Evolutionary conservation across 2,329 filamentous ascomycete genomes (phyloP), one percentile per base, ranked within the genome.

Genomic region (Microsporum canis): DNA sequence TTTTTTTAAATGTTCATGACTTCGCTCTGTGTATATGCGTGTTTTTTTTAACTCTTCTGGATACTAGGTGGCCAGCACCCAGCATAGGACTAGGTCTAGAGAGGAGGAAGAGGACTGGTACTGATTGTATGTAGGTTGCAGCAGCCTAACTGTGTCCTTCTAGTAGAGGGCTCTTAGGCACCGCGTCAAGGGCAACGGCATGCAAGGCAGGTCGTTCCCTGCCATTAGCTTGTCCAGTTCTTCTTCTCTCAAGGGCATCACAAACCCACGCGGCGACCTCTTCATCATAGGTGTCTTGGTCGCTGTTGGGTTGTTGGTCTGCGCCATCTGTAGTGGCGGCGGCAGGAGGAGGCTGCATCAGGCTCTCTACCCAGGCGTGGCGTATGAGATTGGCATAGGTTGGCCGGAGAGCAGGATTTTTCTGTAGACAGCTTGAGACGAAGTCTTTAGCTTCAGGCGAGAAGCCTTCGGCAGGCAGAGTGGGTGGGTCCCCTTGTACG

Each of bases 401-500:
- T n/a, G 91, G 92, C n/a, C 94, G 85, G 63, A 95, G 83, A 67
- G 89, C 88, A 6, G 94, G 89, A 27, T 89, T 88, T 74, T 99
- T 99, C 79, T 96, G 91, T 55, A 99, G 80, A 72, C 94, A 97
- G 51, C 87, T 87, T 43, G 83, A 81, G 29, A 99, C 92, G 75
- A 99, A 99, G 68, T 92, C 88, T 61, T 86, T 86, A 1, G 92
- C 90, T 4, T 83, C 81, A 61, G 87, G 82, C 0, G 91, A 94
- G 72, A 88, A 99, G 31, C 84, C 85, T 61, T 88, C 83, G 3
- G 81, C 78, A 0, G 94, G 94, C 36, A 99, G 84, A 69, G 88
- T 86, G 8, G 94, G 94, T 12, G 94, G 90, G n/a, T 96, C 91
- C 58, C 94, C 94, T 71, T 97, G 90, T 39, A 99, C 94, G 71